Conservation (phyloP, 805 yeast species). For the Pichia thaimueangensis region DNA sequence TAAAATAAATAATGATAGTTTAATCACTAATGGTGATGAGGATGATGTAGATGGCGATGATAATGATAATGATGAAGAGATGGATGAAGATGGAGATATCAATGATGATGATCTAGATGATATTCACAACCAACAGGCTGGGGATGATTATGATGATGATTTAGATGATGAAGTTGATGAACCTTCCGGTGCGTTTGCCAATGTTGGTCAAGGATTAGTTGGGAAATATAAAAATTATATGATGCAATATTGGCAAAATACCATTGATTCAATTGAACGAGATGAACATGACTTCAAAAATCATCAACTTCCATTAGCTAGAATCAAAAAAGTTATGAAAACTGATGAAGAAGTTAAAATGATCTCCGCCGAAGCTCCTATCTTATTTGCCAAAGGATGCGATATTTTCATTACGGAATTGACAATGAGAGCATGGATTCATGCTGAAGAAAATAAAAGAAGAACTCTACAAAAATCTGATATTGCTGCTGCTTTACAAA, state of each 20-base stretch:
- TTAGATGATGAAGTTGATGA: slow-evolving; percentile 30
- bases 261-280: slow-evolving; percentile 83
- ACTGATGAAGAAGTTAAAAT: slow-evolving; percentile 95
- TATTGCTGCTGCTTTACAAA: slow-evolving; percentile 90
- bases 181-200: slow-evolving; percentile 39
- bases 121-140: slow-evolving; percentile 25
- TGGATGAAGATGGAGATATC: slow-evolving; percentile 13
- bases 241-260: slow-evolving; percentile 97
- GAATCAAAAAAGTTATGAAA: slow-evolving; percentile 96
- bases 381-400: slow-evolving; percentile 94
- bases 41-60: neutral
- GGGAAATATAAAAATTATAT: slow-evolving; percentile 81
- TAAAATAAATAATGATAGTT: neutral
- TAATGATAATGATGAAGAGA: slow-evolving; percentile 13
- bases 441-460: slow-evolving; percentile 93
- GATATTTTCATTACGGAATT: slow-evolving; percentile 94
- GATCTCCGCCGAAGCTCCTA: slow-evolving; percentile 98
- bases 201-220: slow-evolving; percentile 87
- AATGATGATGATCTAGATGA: slow-evolving; percentile 25
- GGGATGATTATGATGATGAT: slow-evolving; percentile 13
- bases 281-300: slow-evolving; percentile 88
- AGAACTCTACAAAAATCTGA: slow-evolving; percentile 91
- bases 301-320: slow-evolving; percentile 90
- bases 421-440: slow-evolving; percentile 99
- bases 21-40: neutral